phyloP scores from a whole-genome alignment of 169 alveolate species.

The Plasmodium blacklocki region DNA sequence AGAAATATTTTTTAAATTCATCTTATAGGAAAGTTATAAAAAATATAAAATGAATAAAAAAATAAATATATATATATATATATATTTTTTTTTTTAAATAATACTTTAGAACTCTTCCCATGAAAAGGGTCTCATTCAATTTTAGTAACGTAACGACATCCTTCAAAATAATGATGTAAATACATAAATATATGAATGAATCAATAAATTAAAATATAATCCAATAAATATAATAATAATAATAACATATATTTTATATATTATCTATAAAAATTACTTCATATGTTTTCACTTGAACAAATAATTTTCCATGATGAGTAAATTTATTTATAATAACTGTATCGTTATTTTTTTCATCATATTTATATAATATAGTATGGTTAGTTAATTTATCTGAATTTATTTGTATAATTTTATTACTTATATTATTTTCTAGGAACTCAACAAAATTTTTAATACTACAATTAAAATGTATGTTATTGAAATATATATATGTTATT shows the following conservation, averaged over 20 bases:
- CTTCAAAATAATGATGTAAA: conserved; percentile 8
- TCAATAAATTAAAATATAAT: conserved; percentile 21
- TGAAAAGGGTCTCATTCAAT: conserved; percentile 70
- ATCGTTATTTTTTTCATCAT: conserved; percentile 70
- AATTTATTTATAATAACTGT: conserved; percentile 51
- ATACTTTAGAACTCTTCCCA: conserved; percentile 75
- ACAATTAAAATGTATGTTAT: conserved; percentile 73
- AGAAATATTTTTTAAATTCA: neutral
- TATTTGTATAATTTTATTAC: conserved; percentile 54
- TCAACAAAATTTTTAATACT: conserved; percentile 44
- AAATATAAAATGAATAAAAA: conserved; percentile 11
- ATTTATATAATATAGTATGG: conserved; percentile 53
- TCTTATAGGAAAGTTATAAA: neutral
- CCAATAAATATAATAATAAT: conserved; percentile 32
- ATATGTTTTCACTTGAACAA: conserved; percentile 76
- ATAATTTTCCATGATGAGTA: conserved; percentile 70
- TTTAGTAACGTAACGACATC: conserved; percentile 72
- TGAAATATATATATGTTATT: conserved; percentile 54
- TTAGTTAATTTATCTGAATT: conserved; percentile 72
- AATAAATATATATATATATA: neutral
- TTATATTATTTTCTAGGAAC: conserved; percentile 60
- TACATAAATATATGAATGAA: too few relatives aligned
- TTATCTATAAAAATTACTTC: conserved; percentile 40
- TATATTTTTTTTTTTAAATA: neutral
- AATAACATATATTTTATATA: conserved; percentile 4